A percentile compares a stretch with the other conserved stretches of the same genome.
phyloP scores from a whole-genome alignment of 768 basidiomycete species.

The Leccinellum albellum region DNA sequence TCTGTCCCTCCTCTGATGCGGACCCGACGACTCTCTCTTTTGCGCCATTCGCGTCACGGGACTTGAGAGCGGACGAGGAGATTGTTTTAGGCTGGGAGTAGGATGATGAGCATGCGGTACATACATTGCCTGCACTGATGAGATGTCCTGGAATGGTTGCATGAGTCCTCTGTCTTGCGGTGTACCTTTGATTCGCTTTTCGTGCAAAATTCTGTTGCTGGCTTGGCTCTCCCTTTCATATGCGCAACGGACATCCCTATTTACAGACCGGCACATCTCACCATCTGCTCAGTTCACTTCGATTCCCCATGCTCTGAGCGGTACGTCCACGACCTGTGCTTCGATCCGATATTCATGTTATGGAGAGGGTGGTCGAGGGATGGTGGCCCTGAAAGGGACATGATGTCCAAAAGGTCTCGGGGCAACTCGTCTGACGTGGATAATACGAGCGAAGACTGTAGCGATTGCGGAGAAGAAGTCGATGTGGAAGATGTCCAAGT shows the following conservation, averaged over 20 bases:
- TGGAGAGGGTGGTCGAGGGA: constrained; percentile 59
- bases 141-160: constrained; percentile 52
- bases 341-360: constrained; percentile 56
- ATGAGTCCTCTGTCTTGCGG: constrained; percentile 38
- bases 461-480: constrained; percentile 14
- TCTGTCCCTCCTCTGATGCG: constrained; percentile 18
- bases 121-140: constrained; percentile 67
- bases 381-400: constrained; percentile 28
- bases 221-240: constrained; percentile 4
- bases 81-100: constrained; percentile 93
- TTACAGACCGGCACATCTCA: constrained; percentile 42
- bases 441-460: constrained; percentile 12
- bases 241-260: no score
- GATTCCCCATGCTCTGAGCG: constrained; percentile 64
- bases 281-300: constrained; percentile 64
- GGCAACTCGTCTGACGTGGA: constrained; percentile 14
- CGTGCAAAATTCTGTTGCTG: constrained; percentile 3
- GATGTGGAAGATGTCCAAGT: constrained; percentile 21
- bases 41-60: constrained; percentile 74
- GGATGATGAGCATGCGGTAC: constrained; percentile 89
- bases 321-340: constrained; percentile 72
- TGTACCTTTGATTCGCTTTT: not conserved
- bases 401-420: constrained; percentile 20
- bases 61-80: constrained; percentile 77
- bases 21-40: constrained; percentile 52